Evolutionary conservation across 2,329 filamentous ascomycete genomes (phyloP), one percentile per base, ranked within the genome.

Genomic region (Fusarium sp.): DNA sequence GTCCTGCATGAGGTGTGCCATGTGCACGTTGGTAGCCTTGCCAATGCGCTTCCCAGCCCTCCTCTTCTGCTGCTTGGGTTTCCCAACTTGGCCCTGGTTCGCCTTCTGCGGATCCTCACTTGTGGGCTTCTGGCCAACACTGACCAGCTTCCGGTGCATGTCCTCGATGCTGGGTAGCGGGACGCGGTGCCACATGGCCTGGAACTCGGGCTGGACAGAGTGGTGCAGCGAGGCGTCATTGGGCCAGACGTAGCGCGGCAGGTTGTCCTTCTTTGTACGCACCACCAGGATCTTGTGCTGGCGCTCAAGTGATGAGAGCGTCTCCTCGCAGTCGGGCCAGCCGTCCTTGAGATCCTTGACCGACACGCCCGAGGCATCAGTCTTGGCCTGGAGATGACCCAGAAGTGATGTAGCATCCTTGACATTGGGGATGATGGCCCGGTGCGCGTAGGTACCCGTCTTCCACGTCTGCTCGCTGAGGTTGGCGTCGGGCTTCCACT

Each of bases 301-400:
- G 41, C 82, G 82, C 83, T 98, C 95, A 54, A 99, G 87, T 72
- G 89, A 86, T 68, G 92, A 88, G 78, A 99, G 92, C 10, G 92
- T 88, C 18, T 91, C 88, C 65, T 95, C 90, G 76, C 94, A 97
- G 74, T 92, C 91, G 27, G 92, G 90, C 96, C 96, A 99, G 68
- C 96, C 96, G 78, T 99, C 96, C 82, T 97, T 97, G 66, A 99
- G 88, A 75, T 98, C 94, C 79, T 94, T 94, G 68, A 98, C 94
- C 39, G 87, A 87, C 58, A 98, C 89, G 12, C 94, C 94, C 70
- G 92, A 90, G 2, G 94, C 93, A 63, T 94, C 94, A 55, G 89
- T 90, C 81, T 95, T 94, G 57, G 87, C 86, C 81, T 97, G 94
- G 34, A 99, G 88, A 77, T 94, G 92, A 59, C 88, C 89, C 58